Evolutionary conservation across 768 basidiomycete species (phyloP).

Genomic region (Auricularia sp.): DNA sequence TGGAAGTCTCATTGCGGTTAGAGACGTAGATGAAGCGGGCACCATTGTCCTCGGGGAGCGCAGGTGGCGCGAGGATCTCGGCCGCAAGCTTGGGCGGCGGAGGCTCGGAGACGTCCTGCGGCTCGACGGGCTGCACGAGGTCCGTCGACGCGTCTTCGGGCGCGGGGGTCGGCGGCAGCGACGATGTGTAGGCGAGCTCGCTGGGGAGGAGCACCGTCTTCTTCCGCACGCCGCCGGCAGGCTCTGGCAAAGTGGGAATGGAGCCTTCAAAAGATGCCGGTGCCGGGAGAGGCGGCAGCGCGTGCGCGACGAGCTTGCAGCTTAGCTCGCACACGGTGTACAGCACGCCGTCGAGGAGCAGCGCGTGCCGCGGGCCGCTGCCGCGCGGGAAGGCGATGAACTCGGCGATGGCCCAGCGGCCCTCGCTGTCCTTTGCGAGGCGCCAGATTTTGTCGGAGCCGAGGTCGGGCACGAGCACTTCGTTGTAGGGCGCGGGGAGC

Average conservation of each 20-base stretch:
- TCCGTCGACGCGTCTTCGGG: slow-evolving; percentile 15
- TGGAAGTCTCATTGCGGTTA: slow-evolving; percentile 63
- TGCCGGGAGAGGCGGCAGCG: slow-evolving; percentile 34
- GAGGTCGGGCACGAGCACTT: slow-evolving; percentile 66
- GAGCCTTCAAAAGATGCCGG: slow-evolving; percentile 21
- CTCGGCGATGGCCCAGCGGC: slow-evolving; percentile 40
- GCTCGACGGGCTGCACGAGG: slow-evolving; percentile 25
- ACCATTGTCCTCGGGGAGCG: slow-evolving; percentile 41
- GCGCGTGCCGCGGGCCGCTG: slow-evolving; percentile 63
- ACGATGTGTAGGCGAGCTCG: not conserved
- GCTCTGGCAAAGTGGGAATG: slow-evolving; percentile 19
- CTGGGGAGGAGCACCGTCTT: slow-evolving; percentile 11
- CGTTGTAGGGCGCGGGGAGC: slow-evolving; percentile 33
- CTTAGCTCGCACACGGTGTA: slow-evolving; percentile 62
- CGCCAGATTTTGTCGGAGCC: slow-evolving; percentile 62
- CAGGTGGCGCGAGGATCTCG: slow-evolving; percentile 53
- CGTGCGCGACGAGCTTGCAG: slow-evolving; percentile 47
- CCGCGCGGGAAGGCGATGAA: slow-evolving; percentile 42
- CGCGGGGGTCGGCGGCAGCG: slow-evolving; percentile 22
- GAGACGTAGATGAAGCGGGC: slow-evolving; percentile 56
- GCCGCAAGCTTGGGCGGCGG: slow-evolving; percentile 34
- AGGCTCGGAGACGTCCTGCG: not conserved
- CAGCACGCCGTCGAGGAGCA: slow-evolving; percentile 46
- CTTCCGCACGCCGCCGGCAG: slow-evolving; percentile 39
- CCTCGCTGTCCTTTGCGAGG: slow-evolving; percentile 29